Percentiles rank a stretch among this genome's conserved stretches.
Conservation (phyloP, 1,139 yeast species). For the Geotrichum fermentans region DNA sequence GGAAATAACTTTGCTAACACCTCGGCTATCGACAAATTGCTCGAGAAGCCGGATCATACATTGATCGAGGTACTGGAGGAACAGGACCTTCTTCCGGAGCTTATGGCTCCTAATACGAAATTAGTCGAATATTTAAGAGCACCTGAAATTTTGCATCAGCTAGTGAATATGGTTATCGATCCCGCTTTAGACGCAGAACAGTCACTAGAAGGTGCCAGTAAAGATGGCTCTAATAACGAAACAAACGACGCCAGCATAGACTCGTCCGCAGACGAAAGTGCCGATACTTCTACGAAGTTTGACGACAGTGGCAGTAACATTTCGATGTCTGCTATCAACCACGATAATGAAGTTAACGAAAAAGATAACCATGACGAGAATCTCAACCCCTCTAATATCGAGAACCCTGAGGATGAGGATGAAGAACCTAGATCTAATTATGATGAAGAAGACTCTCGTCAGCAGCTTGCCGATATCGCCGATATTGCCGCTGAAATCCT, state of each 20-base stretch:
- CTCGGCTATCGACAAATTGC: conserved; percentile 66
- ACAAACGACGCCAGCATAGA: conserved; percentile 1
- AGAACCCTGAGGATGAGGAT: conserved; percentile 25
- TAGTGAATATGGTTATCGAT: conserved; percentile 63
- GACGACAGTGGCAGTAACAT: conserved; percentile 16
- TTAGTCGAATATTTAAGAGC: conserved; percentile 76
- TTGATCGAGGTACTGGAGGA: conserved; percentile 75
- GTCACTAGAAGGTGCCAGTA: background rate
- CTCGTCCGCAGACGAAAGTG: conserved; percentile 2
- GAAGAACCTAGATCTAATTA: conserved; percentile 24
- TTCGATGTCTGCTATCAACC: conserved; percentile 7
- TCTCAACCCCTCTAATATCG: conserved; percentile 4
- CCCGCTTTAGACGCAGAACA: conserved; percentile 8
- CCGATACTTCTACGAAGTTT: conserved; percentile 31
- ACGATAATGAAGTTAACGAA: conserved; percentile 16
- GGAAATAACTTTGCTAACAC: conserved; percentile 77
- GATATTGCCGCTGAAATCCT: conserved; percentile 79
- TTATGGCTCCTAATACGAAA: conserved; percentile 75
- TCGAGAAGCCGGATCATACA: conserved; percentile 53
- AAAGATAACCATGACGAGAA: conserved; percentile 1
- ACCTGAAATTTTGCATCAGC: conserved; percentile 58
- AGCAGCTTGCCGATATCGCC: conserved; percentile 64
- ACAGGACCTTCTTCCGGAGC: conserved; percentile 78
- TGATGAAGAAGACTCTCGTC: conserved; percentile 38
- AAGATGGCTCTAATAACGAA: background rate